A percentile compares a stretch with the other conserved stretches of the same genome.
phyloP scores from a whole-genome alignment of 2,329 filamentous ascomycete species.

The Fusarium keratoplasticum region DNA sequence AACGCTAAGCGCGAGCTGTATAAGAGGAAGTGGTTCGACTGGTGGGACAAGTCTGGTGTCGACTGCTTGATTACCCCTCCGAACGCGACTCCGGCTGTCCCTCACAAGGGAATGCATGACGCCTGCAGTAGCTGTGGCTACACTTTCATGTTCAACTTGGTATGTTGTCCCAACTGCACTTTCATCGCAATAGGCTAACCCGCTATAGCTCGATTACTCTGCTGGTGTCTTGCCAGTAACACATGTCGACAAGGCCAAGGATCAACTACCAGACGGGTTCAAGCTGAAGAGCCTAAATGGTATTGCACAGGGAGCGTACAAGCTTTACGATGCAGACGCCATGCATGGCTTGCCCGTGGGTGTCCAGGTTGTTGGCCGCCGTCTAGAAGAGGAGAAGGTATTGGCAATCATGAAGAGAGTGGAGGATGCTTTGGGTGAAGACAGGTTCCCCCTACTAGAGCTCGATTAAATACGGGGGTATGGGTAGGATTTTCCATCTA shows the following conservation, averaged over 20 bases:
- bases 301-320: slow-evolving; percentile 85
- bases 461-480: slow-evolving; percentile 52
- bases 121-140: slow-evolving; percentile 90
- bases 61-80: slow-evolving; percentile 87
- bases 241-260: slow-evolving; percentile 78
- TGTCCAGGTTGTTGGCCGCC: slow-evolving; percentile 83
- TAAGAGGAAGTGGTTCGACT: slow-evolving; percentile 82
- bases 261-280: slow-evolving; percentile 73
- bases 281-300: slow-evolving; percentile 76
- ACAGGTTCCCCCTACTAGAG: slow-evolving; percentile 64
- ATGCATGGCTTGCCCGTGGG: slow-evolving; percentile 93
- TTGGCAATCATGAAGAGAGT: slow-evolving; percentile 82
- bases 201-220: slow-evolving; percentile 80
- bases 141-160: slow-evolving; percentile 92
- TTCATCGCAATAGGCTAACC: neutral
- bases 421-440: slow-evolving; percentile 76
- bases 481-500: neutral
- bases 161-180: slow-evolving; percentile 53
- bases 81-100: slow-evolving; percentile 90
- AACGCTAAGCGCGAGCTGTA: slow-evolving; percentile 82
- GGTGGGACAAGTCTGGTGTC: slow-evolving; percentile 80
- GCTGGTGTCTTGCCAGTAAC: slow-evolving; percentile 86
- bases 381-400: slow-evolving; percentile 90
- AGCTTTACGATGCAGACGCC: slow-evolving; percentile 81
- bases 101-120: slow-evolving; percentile 87